Base-by-base conservation (phyloP, 129 eudicot species). In the Flaveria robusta region DNA sequence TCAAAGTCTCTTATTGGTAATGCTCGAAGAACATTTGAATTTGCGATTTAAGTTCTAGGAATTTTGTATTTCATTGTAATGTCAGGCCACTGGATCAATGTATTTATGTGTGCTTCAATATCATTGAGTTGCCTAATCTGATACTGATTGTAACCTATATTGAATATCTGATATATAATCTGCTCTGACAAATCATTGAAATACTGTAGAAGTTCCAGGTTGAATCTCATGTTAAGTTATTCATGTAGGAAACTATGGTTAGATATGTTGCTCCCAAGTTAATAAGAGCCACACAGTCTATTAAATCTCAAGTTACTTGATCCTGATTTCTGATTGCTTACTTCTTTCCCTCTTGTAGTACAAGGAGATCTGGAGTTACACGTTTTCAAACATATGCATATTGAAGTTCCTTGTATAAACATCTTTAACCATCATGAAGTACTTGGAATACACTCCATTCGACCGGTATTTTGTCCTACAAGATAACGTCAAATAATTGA, bases 361-460 rank as follows among this genome's bases (percentile, higher is more conserved):
- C 20, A 24, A 12, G 45, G 43, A 52, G 23, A n/a, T 52, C 24
- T 52, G 23, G 59, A 41, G 31, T 34, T 41, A 20, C 55, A 71
- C 47, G 7, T 71, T 23, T n/a, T 19, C 27, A 45, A 68, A 45
- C 70, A 7, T 13, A 27, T 45, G 1, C 50, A 66, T 66, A 77
- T 72, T 68, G 74, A 84, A 76, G 73, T 27, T 54, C 10, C 29
- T 72, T 49, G 62, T 20, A 19, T 72, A 12, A 18, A 13, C 2
- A 66, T 65, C 72, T 59, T 22, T 60, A 52, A 31, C 20, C 58
- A 77, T 75, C 71, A 91, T 91, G 97, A 91, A 91, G 89, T 91
- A 82, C 82, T 77, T 91, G 90, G 97, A 91, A 83, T 91, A 85
- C 85, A 88, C 97, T 39, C 90, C 95, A 66, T 86, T 91, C 76